Conservation (phyloP, 2,329 filamentous ascomycete species). For the Penicillium verrucosum region DNA sequence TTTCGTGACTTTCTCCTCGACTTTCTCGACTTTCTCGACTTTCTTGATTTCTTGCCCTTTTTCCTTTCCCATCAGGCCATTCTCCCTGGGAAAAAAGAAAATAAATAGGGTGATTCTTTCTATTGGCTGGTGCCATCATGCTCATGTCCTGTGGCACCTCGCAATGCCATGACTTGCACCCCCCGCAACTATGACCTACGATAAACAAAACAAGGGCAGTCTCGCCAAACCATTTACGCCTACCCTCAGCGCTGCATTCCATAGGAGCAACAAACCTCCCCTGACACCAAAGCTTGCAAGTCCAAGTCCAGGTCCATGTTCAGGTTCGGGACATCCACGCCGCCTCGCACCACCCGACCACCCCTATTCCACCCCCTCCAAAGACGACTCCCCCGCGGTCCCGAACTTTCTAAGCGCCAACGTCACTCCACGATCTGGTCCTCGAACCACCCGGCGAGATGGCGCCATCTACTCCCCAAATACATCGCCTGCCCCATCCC, state of each 20-base stretch:
- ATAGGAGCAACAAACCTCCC: constrained; percentile 54
- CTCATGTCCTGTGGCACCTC: constrained; percentile 26
- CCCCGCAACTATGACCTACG: constrained; percentile 48
- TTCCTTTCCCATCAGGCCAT: constrained; percentile 10
- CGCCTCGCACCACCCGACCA: constrained; percentile 35
- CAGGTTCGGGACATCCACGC: constrained; percentile 26
- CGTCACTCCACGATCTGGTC: constrained; percentile 74
- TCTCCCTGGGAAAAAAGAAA: constrained; percentile 10
- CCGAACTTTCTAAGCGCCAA: constrained; percentile 62
- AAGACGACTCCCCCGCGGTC: constrained; percentile 52
- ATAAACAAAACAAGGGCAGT: constrained; percentile 53
- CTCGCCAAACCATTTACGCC: constrained; percentile 63
- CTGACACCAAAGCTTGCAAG: constrained; percentile 59
- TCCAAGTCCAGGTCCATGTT: constrained; percentile 21
- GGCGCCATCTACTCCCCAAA: constrained; percentile 66
- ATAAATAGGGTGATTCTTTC: neutral
- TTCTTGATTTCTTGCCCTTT: neutral
- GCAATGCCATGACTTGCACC: constrained; percentile 49
- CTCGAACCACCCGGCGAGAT: constrained; percentile 68
- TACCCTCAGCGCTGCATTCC: constrained; percentile 61
- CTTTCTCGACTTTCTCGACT: constrained; percentile 8
- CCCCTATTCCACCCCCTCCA: constrained; percentile 33
- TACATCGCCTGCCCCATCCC: constrained; percentile 36
- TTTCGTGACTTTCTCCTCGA: constrained; percentile 21
- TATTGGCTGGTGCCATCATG: constrained; percentile 33